Conservation (phyloP, 495 filamentous ascomycete genomes). For the Baudoinia panamericana region DNA sequence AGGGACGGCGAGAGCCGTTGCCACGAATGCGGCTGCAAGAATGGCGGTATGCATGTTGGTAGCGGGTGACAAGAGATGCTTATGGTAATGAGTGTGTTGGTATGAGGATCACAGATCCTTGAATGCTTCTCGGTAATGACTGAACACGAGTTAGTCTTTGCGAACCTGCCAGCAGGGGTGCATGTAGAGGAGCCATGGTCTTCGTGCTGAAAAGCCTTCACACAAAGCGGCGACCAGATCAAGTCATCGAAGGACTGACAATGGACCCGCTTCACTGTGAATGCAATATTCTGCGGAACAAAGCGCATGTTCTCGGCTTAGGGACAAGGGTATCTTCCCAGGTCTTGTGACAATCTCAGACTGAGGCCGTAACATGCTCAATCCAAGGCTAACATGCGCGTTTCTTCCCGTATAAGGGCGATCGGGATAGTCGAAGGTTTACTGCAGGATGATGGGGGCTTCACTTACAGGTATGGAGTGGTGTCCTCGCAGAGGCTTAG, state of each 20-base stretch:
- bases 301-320: not conserved
- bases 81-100: conserved; percentile 1
- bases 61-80: too few relatives aligned
- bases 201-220: too few relatives aligned
- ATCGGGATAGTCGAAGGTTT: not conserved
- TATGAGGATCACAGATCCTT: conserved; percentile 22
- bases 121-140: not conserved
- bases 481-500: conserved; percentile 1
- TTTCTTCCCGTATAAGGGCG: not conserved
- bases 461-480: too few relatives aligned
- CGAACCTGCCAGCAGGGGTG: too few relatives aligned
- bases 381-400: not conserved
- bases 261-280: too few relatives aligned
- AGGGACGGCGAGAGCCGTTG: conserved; percentile 47
- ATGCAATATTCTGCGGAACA: not conserved
- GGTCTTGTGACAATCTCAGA: not conserved
- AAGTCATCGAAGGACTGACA: too few relatives aligned
- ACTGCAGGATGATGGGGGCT: not conserved
- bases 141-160: too few relatives aligned
- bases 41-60: conserved; percentile 53
- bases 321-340: not conserved
- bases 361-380: not conserved
- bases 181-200: too few relatives aligned
- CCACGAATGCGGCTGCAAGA: conserved; percentile 47
- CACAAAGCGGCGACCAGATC: too few relatives aligned